phyloP scores from a whole-genome alignment of 352 stramenopile species.

The Phytophthora melonis region DNA sequence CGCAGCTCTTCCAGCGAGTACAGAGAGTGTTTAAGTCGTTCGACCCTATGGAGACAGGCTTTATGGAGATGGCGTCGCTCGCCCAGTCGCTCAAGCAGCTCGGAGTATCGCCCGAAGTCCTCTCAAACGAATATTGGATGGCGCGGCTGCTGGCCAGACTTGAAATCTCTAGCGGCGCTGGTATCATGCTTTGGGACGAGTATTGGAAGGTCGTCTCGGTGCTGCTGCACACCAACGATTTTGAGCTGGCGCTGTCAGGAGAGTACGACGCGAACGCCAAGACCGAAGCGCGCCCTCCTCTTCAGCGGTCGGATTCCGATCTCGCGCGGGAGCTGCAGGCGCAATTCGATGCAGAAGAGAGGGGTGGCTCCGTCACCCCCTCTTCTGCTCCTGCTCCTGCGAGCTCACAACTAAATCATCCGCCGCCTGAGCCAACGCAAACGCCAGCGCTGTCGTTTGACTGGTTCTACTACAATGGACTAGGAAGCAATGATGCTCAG shows the following conservation, averaged over 20 bases:
- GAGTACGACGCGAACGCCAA: constrained; percentile 37
- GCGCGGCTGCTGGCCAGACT: constrained; percentile 61
- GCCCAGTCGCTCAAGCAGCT: constrained; percentile 72
- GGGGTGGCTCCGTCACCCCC: constrained; percentile 5
- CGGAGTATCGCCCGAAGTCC: constrained; percentile 59
- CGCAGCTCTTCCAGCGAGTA: constrained; percentile 85
- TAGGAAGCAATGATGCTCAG: constrained; percentile 20
- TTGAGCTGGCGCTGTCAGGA: constrained; percentile 72
- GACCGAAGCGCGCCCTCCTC: not conserved
- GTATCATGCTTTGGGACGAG: constrained; percentile 94
- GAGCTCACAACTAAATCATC: constrained; percentile 1
- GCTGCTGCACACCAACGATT: constrained; percentile 73
- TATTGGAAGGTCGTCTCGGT: constrained; percentile 91
- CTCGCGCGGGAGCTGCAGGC: constrained; percentile 75
- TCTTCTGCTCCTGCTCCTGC: not conserved
- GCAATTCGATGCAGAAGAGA: constrained; percentile 74
- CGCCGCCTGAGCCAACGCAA: not conserved
- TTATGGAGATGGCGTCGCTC: constrained; percentile 79
- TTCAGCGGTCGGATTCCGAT: constrained; percentile 74
- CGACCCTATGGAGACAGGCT: constrained; percentile 89
- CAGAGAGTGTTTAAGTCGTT: constrained; percentile 91
- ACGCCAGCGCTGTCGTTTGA: constrained; percentile 32
- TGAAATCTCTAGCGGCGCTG: constrained; percentile 73
- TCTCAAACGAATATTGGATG: constrained; percentile 73
- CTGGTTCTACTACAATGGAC: constrained; percentile 51